Evolutionary conservation across 495 filamentous ascomycete species (phyloP).

Genomic region (Podospora bellae-mahoneyi): DNA sequence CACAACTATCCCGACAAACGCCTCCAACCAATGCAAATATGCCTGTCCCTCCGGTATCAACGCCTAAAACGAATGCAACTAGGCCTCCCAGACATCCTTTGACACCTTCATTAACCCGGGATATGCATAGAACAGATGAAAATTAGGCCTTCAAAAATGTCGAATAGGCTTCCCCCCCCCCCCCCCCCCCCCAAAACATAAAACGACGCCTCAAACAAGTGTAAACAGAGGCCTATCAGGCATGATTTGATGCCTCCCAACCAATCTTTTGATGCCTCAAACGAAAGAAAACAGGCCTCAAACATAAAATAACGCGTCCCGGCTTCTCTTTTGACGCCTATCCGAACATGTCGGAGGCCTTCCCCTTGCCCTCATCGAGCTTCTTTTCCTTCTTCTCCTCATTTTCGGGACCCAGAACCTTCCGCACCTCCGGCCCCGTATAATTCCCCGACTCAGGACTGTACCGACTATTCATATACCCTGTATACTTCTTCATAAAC

Average conservation of each 20-base stretch:
- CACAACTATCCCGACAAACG: neutral
- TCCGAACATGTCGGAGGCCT: too few species aligned
- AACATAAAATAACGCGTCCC: too few species aligned
- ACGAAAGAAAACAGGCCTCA: too few species aligned
- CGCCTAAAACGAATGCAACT: neutral
- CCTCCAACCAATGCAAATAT: neutral
- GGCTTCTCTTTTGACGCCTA: too few species aligned
- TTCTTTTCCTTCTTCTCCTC: neutral
- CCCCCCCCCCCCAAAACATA: too few species aligned
- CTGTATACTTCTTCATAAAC: neutral
- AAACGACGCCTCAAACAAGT: neutral
- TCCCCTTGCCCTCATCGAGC: too few species aligned
- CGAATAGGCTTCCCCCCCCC: too few species aligned
- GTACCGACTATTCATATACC: neutral
- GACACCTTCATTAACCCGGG: neutral
- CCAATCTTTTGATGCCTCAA: too few species aligned
- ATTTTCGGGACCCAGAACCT: neutral
- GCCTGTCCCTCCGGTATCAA: neutral
- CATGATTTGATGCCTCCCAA: too few species aligned
- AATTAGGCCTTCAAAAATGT: too few species aligned
- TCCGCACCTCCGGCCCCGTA: too few species aligned
- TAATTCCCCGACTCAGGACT: too few species aligned
- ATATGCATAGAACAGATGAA: neutral
- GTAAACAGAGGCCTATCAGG: neutral
- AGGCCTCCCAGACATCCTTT: neutral